These are phyloP conservation scores for Cucumis cinereus DNA, from an alignment of 306 rosid species.

Conservation along the genomic window DNA sequence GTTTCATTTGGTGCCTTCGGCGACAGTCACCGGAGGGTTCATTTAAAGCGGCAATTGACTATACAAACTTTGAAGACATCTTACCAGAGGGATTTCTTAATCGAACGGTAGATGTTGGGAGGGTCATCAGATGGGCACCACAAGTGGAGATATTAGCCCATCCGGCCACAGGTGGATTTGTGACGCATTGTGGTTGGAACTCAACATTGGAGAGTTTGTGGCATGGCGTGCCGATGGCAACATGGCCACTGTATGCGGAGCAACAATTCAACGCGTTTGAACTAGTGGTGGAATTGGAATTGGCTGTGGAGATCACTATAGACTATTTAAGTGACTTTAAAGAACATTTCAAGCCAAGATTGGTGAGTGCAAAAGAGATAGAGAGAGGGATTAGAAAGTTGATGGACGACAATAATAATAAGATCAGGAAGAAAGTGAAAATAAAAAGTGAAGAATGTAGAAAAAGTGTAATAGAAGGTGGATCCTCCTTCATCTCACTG, in stretches of 20 bases:
- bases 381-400: slow-evolving; percentile 10
- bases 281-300: slow-evolving; percentile 21
- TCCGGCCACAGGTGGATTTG: slow-evolving; percentile 14
- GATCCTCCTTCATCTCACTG: slow-evolving; percentile 14
- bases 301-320: slow-evolving; percentile 18
- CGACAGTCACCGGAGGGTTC: no score
- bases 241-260: slow-evolving; percentile 36
- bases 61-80: background rate
- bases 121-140: slow-evolving; percentile 22
- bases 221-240: slow-evolving; percentile 37
- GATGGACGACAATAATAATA: slow-evolving; percentile 11
- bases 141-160: slow-evolving; percentile 16
- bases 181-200: slow-evolving; percentile 54
- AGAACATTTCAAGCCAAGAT: background rate
- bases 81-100: no score
- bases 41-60: no score
- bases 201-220: slow-evolving; percentile 33
- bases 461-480: slow-evolving; percentile 12
- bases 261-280: slow-evolving; percentile 40
- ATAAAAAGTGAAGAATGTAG: slow-evolving; percentile 14
- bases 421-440: slow-evolving; percentile 11
- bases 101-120: no score
- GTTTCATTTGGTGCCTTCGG: background rate
- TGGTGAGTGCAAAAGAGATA: slow-evolving; percentile 13
- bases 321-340: background rate